A percentile compares a stretch with the other conserved stretches of the same genome.
Conservation (phyloP, 441 rosid species). For the Corymbia citriodora region DNA sequence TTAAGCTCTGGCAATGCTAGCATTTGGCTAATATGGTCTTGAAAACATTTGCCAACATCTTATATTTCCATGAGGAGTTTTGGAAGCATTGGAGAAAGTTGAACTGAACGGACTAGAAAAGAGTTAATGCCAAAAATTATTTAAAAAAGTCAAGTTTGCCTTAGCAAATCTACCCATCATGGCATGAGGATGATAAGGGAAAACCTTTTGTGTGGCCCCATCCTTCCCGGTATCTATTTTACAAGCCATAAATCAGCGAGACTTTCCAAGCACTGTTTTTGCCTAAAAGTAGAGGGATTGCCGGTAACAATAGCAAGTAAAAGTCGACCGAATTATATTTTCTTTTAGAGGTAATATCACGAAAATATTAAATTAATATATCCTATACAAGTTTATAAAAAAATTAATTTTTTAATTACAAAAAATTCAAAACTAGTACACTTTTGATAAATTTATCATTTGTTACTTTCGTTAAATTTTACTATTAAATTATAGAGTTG, state of each 20-base stretch:
- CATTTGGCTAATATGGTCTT: no score
- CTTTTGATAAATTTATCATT: no score
- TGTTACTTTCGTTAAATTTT: no score
- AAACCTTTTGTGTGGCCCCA: not conserved
- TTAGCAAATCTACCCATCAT: not conserved
- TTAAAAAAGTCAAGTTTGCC: not conserved
- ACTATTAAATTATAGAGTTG: fast-evolving
- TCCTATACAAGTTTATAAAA: fast-evolving
- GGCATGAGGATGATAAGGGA: not conserved
- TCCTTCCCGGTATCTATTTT: fast-evolving
- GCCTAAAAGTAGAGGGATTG: not conserved
- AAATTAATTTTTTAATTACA: fast-evolving
- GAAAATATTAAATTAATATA: fast-evolving
- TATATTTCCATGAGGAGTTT: no score
- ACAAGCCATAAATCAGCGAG: not conserved
- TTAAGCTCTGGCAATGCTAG: no score
- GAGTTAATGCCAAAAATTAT: not conserved
- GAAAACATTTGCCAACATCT: no score
- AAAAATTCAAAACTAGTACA: fast-evolving
- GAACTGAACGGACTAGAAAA: no score
- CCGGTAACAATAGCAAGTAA: fast-evolving
- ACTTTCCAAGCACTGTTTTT: not conserved
- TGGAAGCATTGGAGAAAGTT: no score
- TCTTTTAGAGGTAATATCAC: fast-evolving
- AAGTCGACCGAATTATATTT: not conserved